Evolutionary conservation across 192 early-diverging fungal species (phyloP).

Genomic region (Gaertneriomyces sp.): DNA sequence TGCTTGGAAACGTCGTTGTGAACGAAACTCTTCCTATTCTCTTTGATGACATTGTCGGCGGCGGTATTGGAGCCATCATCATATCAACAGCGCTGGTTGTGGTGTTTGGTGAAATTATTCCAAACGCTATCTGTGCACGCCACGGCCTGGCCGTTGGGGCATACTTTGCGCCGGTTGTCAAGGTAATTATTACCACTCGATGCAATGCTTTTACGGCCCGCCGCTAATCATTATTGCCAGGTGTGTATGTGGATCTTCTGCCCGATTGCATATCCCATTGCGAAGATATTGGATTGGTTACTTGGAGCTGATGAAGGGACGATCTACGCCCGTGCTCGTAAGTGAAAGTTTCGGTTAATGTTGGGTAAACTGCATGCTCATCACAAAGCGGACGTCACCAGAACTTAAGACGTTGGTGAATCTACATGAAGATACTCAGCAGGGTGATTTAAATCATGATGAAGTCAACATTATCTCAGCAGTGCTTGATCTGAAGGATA

Average conservation of each 20-base stretch:
- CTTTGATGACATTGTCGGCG: constrained; percentile 62
- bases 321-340: constrained; percentile 57
- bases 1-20: constrained; percentile 89
- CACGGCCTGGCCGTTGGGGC: constrained; percentile 89
- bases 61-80: constrained; percentile 77
- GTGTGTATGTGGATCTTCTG: constrained; percentile 57
- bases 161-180: constrained; percentile 72
- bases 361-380: constrained; percentile 1
- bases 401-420: constrained; percentile 49
- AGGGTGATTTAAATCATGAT: constrained; percentile 40
- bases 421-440: constrained; percentile 42
- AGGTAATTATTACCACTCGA: not conserved
- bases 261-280: constrained; percentile 78
- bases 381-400: constrained; percentile 3
- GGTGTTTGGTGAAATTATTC: constrained; percentile 88
- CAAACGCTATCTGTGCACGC: constrained; percentile 84
- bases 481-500: constrained; percentile 48
- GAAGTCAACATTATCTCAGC: constrained; percentile 50
- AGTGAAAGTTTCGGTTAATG: not conserved
- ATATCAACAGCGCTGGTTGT: constrained; percentile 87
- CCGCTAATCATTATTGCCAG: too few relatives aligned
- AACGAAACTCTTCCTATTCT: constrained; percentile 89
- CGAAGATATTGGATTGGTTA: constrained; percentile 74
- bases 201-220: too few relatives aligned
- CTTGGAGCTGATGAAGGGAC: constrained; percentile 85